A percentile compares a stretch with the other conserved stretches of the same genome.
Conservation (phyloP, 257 asterid species). For the Haberlea rhodopensis region DNA sequence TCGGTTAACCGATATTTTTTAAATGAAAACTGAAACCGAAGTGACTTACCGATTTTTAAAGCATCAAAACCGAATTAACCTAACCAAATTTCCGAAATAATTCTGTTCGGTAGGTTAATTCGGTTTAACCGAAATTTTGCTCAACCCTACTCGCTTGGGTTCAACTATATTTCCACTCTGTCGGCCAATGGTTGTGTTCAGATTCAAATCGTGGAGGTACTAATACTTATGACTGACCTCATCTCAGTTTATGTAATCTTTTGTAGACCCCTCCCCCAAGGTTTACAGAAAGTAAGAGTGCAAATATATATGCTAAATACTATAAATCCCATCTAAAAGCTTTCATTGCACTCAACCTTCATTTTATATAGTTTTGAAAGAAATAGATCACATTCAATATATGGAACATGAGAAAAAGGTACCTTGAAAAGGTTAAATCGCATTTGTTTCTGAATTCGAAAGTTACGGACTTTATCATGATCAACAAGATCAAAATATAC, state of each 20-base stretch:
- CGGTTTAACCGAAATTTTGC: too few relatives aligned
- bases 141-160: background rate
- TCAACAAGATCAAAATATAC: constrained; percentile 92
- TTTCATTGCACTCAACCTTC: constrained; percentile 10
- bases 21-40: too few relatives aligned
- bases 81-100: too few relatives aligned
- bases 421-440: constrained; percentile 90
- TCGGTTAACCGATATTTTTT: too few relatives aligned
- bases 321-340: constrained; percentile 10
- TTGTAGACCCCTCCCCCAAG: background rate
- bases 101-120: too few relatives aligned
- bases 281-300: background rate
- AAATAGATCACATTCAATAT: constrained; percentile 21
- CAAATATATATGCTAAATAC: constrained; percentile 2
- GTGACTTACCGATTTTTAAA: too few relatives aligned
- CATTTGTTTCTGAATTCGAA: constrained; percentile 86
- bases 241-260: constrained; percentile 15
- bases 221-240: constrained; percentile 9
- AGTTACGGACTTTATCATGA: constrained; percentile 91
- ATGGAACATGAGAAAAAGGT: constrained; percentile 22
- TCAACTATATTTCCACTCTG: background rate
- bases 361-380: background rate
- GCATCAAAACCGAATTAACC: too few relatives aligned
- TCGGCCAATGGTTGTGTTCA: background rate
- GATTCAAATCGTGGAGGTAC: constrained; percentile 10